phyloP scores from a whole-genome alignment of 108 stramenopile species.

The Cyclostephanos invisitatus region DNA sequence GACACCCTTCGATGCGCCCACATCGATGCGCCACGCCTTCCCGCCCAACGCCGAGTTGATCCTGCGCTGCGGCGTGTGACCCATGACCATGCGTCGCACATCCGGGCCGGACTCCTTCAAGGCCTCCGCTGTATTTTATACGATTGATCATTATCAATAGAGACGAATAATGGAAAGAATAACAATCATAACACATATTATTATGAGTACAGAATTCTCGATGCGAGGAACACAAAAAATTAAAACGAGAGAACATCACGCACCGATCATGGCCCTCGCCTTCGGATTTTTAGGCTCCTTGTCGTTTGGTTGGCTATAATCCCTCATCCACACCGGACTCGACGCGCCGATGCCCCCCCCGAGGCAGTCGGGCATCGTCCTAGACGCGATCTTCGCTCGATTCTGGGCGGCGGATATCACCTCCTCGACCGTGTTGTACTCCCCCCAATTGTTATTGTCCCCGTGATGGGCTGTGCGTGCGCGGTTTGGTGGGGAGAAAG shows the following conservation, averaged over 20 bases:
- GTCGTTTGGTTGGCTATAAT: conserved; percentile 68
- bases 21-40: conserved; percentile 79
- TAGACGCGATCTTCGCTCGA: conserved; percentile 49
- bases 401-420: conserved; percentile 49
- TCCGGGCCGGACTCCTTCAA: conserved; percentile 28
- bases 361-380: conserved; percentile 63
- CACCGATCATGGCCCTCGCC: conserved; percentile 46
- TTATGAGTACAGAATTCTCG: too few species aligned
- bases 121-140: conserved; percentile 12
- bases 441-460: conserved; percentile 50
- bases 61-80: conserved; percentile 72
- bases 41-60: conserved; percentile 72
- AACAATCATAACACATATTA: too few species aligned
- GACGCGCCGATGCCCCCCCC: conserved; percentile 57
- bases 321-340: conserved; percentile 80
- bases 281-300: conserved; percentile 38
- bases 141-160: not conserved
- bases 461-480: conserved; percentile 29
- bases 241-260: not conserved
- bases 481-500: not conserved
- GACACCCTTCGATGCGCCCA: conserved; percentile 64
- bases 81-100: conserved; percentile 78
- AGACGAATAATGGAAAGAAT: not conserved
- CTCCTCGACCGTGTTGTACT: conserved; percentile 54
- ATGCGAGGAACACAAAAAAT: not conserved